Evolutionary conservation across 2,329 filamentous ascomycete genomes (phyloP), one percentile per base, ranked within the genome.

Genomic region (Dactylonectria macrodidyma): DNA sequence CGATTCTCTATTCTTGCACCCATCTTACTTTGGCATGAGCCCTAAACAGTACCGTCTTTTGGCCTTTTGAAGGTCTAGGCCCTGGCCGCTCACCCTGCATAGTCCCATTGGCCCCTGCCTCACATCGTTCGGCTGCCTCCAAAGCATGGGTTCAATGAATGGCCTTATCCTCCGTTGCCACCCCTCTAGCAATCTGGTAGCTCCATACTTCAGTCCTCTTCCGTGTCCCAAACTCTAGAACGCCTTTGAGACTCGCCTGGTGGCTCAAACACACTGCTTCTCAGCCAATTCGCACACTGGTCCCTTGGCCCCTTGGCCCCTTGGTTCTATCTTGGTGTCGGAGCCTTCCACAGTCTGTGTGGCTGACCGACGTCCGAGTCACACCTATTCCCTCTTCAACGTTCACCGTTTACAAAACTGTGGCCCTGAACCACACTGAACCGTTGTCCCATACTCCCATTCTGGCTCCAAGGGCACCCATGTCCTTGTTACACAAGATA

Each of bases 401-500:
- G 52, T 34, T 54, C 36, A 41, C 41, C 48, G 47, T 47, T 59
- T 30, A 48, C 24, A 16, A 19, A 34, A 8, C 47, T 57, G 48
- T 61, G 65, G 55, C 54, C 47, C 56, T 54, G 36, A 51, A 58
- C 33, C 16, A 58, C 36, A 33, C 50, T 50, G 64, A 59, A 71
- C 62, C 63, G 62, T 64, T 68, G 66, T 62, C 52, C 51, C 26
- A 50, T 59, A 46, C 65, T 61, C 48, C 26, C 48, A 46, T 54
- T 38, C 51, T 36, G 51, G 33, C 12, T 5, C 11, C 30, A 48
- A 75, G 59, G 52, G 62, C 57, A 63, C 50, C 54, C 52, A 57
- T 68, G 70, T 74, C 71, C 71, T 70, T 71, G 74, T 66, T 74
- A 44, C 70, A 60, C 67, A 65, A 72, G 64, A 66, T 66, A 72